Base-by-base conservation (phyloP, 2,329 filamentous ascomycete species). In the Colletotrichum ledebouriae region DNA sequence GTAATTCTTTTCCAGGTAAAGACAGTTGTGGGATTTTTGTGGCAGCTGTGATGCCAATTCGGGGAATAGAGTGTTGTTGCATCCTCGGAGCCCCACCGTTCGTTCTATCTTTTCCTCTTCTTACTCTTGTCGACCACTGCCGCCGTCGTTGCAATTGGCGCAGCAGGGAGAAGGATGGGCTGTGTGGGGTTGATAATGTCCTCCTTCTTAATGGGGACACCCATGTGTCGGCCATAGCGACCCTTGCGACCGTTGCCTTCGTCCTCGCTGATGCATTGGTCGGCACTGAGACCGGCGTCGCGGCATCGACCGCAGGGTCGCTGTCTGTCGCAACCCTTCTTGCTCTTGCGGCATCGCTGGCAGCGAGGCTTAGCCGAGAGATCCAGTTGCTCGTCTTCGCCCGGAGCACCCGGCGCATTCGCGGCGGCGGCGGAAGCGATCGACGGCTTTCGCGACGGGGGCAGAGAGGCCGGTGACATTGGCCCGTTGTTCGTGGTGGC, bases 281-380 rank as follows among this genome's bases (percentile, higher is more conserved):
- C 96, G 68, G 94, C 90, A 65, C 92, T 92, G 74, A 99, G 93
- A 20, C 96, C 96, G 49, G 96, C 96, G 81, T 99, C 96, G 78
- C 94, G 94, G 88, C 96, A 99, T 71, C 96, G 90, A 63, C 94
- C 93, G 76, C 96, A 99, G 33, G 96, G 96, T 44, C 96, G 91
- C 81, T 98, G 96, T 67, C 96, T 91, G 82, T 99, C 96, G 78
- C 96, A 99, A 12, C 96, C 96, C 83, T 99, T 99, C 86, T 99
- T 99, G 83, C 95, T 98, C 88, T 99, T 99, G 75, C 96, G 92
- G 85, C 96, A 99, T 67, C 96, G 92, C 79, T 99, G 96, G 84
- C 96, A 99, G 71, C 96, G 94, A 64, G 96, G 96, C 82, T 98
- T 98, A 72, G 92, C 94, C 0, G 95, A 98, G 20, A 98, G 83